These are phyloP conservation scores for Anastatica hierochuntica DNA, from an alignment of 345 rosid species.

Conservation along the genomic window DNA sequence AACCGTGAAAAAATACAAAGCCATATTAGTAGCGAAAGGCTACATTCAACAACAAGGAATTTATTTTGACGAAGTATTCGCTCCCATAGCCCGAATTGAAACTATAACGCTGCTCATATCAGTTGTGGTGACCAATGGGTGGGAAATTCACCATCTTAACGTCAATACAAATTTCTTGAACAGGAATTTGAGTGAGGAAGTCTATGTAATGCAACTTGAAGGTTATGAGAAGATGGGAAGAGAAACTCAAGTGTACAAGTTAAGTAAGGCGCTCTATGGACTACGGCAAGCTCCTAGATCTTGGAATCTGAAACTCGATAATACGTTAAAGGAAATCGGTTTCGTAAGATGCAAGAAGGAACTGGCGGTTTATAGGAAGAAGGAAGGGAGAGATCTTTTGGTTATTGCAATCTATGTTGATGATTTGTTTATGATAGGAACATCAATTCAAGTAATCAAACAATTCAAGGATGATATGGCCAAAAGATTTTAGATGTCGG, in stretches of 20 bases:
- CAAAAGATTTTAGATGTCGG: neutral
- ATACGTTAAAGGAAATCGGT: too few species aligned
- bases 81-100: too few species aligned
- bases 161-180: neutral
- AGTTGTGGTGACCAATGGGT: neutral
- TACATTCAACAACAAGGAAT: too few species aligned
- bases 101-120: neutral
- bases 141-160: neutral
- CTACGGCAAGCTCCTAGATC: neutral
- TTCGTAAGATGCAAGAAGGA: neutral
- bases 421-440: neutral
- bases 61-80: too few species aligned
- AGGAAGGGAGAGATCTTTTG: too few species aligned
- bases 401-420: neutral
- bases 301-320: neutral
- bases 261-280: neutral
- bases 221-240: too few species aligned
- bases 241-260: too few species aligned
- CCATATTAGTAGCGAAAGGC: too few species aligned
- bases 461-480: neutral
- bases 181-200: too few species aligned
- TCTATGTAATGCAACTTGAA: too few species aligned
- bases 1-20: too few species aligned
- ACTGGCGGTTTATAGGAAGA: too few species aligned
- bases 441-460: neutral